Evolutionary conservation across 768 basidiomycete genomes (phyloP), one percentile per base, ranked within the genome.

Genomic region (Pisolithus marmoratus): DNA sequence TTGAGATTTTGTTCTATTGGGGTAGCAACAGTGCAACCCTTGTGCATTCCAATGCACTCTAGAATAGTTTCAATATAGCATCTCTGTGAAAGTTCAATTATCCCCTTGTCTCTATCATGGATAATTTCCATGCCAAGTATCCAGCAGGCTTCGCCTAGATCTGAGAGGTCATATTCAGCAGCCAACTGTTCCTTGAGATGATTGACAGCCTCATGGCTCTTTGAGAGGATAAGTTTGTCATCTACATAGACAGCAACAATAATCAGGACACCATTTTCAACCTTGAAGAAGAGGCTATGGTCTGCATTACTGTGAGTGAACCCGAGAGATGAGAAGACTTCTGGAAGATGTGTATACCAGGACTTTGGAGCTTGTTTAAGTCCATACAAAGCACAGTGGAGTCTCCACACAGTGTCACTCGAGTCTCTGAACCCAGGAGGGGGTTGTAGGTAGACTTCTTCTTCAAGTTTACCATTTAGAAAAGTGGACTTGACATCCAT

Each of bases 291-390:
- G 7, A 29, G 27, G 27, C 44, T 46, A 9, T 52, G 45, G 17
- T 52, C 45, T 1, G 45, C 37, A 14, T 52, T 20, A 15, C 51
- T 46, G 36, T 5, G 17, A 2, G 14, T 29, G 26, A 47, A 52
- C 4, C 44, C 17, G 1, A 52, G 36, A 7, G 31, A 27, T 15
- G 24, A 4, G 20, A 52, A 52, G 1, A 52, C 15, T 17, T 38
- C 26, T 15, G 12, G 20, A 4, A 52, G 11, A 5, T 3, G 8
- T 17, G 46, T 27, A 19, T 52, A 52, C 44, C 51, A 52, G 5
- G 51, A 44, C 17, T 52, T 44, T 14, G 37, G 27, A 8, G 51
- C 51, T n/a, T 52, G 51, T 19, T 52, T 52, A 4, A 52, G 51
- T 3, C 51, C 45, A 29, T 52, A 52, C 9, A 52, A 17, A 3